Base-by-base conservation (phyloP, 1,139 yeast species). In the Yamadazyma songkhlaensis region DNA sequence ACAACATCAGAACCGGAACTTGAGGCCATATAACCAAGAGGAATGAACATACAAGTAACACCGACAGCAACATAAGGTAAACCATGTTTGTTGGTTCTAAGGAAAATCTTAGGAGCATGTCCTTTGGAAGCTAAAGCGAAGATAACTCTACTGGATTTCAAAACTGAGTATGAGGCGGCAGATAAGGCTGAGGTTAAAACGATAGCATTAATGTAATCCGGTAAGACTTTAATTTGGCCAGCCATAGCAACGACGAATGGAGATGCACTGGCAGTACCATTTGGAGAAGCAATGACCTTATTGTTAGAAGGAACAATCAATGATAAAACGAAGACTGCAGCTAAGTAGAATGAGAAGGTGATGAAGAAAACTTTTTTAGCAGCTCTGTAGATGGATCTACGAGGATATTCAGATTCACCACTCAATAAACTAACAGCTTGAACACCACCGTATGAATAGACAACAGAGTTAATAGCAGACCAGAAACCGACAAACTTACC, bases 381-480 rank as follows among this genome's bases (percentile, higher is more conserved):
- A 31, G 95, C 94, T 47, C 71, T 69, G 37, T 94, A 92, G 35
- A 86, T 64, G 23, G 85, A 56, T 53, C 72, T 72, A 54, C 71
- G 48, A 31, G 96, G 95, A 57, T 84, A 77, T 31, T 70, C 70
- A 29, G 94, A 78, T 62, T 87, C 95, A 10, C 94, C 89, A 22
- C 95, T 86, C n/a, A 95, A 87, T 46, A 87, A 66, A 37, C 92
- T 90, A 41, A 83, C 82, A 49, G 69, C 59, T 49, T 71, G 76
- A 17, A 72, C 62, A 29, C 68, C 68, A 34, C 67, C 89, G 53
- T 84, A 84, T 3, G 95, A 79, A 60, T 86, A 88, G 6, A 96
- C 95, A 23, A 84, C 85, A 9, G 86, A 68, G 50, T 87, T 77
- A 24, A 87, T 79, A 47, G 96, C 96, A 55, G 86, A 86, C 48